These are phyloP conservation scores for Guyanaporus albipodus DNA, from an alignment of 768 basidiomycete genomes.

Conservation along the genomic window DNA sequence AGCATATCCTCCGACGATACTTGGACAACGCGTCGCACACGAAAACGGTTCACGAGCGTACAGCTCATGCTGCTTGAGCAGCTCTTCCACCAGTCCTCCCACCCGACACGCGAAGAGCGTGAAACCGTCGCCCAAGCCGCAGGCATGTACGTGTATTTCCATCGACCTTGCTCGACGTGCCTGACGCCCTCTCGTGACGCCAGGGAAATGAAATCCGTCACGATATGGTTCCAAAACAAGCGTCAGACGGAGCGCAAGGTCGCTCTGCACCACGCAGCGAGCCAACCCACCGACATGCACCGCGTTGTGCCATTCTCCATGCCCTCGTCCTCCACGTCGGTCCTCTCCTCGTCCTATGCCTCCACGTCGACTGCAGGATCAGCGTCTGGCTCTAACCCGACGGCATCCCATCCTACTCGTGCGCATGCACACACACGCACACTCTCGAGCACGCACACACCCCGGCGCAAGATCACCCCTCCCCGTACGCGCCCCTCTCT, in stretches of 20 bases:
- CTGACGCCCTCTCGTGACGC: slow-evolving; percentile 7
- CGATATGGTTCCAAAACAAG: slow-evolving; percentile 35
- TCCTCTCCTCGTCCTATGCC: slow-evolving; percentile 15
- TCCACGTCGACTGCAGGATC: slow-evolving; percentile 27
- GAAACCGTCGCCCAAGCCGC: slow-evolving; percentile 58
- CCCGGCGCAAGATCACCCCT: slow-evolving; percentile 28
- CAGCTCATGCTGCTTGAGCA: slow-evolving; percentile 73
- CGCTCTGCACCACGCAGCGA: slow-evolving; percentile 38
- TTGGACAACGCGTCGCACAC: slow-evolving; percentile 52
- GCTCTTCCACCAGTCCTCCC: slow-evolving; percentile 66
- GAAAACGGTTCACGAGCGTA: slow-evolving; percentile 63
- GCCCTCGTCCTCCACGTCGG: slow-evolving; percentile 17
- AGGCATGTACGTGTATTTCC: slow-evolving; percentile 49
- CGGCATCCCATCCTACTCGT: slow-evolving; percentile 28
- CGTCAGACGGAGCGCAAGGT: slow-evolving; percentile 50
- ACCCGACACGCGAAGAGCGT: slow-evolving; percentile 72
- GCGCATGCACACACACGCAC: slow-evolving; percentile 32
- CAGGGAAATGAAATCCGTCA: slow-evolving; percentile 36
- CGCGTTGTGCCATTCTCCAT: slow-evolving; percentile 11
- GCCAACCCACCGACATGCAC: slow-evolving; percentile 17
- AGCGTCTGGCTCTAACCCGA: background rate
- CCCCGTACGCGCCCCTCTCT: slow-evolving; percentile 31
- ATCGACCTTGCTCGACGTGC: background rate
- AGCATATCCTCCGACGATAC: slow-evolving; percentile 55
- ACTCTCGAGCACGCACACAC: slow-evolving; percentile 26